Conservation (phyloP, 441 rosid species). For the Gossypium schwendimanii region DNA sequence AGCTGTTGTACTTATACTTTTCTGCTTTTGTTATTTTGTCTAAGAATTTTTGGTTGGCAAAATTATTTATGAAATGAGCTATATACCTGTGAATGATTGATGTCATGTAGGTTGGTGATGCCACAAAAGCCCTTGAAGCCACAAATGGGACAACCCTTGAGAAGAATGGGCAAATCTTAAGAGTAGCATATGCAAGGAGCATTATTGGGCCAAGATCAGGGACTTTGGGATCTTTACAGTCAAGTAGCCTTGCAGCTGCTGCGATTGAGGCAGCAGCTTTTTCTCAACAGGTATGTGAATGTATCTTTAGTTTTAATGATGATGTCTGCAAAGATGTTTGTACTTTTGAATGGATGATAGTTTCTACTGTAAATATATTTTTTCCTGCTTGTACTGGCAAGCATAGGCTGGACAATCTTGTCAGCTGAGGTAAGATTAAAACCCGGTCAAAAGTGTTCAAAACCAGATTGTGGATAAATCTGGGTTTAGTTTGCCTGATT, state of each 20-base stretch:
- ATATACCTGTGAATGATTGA: conserved; percentile 7
- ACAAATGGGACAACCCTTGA: conserved; percentile 82
- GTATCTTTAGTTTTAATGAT: not conserved
- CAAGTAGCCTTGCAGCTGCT: conserved; percentile 98
- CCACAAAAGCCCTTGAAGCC: conserved; percentile 84
- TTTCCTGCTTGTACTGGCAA: not conserved
- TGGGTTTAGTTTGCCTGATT: not conserved
- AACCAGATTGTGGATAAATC: not conserved
- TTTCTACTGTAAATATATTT: not conserved
- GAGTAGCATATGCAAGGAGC: conserved; percentile 95
- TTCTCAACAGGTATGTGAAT: conserved; percentile 70
- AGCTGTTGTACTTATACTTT: not conserved
- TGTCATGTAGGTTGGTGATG: conserved; percentile 71
- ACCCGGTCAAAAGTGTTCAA: not conserved
- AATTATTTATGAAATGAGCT: conserved; percentile 12
- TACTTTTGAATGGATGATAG: not conserved
- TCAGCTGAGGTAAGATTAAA: not conserved
- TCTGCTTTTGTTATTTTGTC: not conserved
- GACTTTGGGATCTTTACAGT: conserved; percentile 52
- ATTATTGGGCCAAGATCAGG: conserved; percentile 88
- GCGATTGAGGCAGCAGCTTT: conserved; percentile 98
- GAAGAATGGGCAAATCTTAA: conserved; percentile 81
- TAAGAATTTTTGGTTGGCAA: not conserved
- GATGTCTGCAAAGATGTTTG: not conserved
- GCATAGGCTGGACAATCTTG: not conserved